Evolutionary conservation across 768 basidiomycete species (phyloP).

Genomic region (Tylopilus subfusipes): DNA sequence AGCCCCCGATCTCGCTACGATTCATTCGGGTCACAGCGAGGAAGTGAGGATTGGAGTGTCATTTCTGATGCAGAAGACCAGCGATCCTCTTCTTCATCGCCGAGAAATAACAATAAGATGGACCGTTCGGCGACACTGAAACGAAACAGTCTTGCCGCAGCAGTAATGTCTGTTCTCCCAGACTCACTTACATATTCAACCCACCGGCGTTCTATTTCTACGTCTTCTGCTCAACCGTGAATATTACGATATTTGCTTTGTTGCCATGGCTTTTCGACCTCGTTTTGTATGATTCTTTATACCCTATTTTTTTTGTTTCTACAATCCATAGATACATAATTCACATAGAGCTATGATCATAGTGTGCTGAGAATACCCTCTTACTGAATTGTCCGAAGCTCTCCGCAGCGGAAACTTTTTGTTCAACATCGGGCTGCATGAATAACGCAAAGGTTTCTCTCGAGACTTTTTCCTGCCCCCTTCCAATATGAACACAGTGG

Average conservation of each 20-base stretch:
- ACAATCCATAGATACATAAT: conserved; percentile 12
- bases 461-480: conserved; percentile 48
- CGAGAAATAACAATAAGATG: conserved; percentile 37
- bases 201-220: conserved; percentile 39
- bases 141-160: conserved; percentile 61
- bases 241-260: not conserved
- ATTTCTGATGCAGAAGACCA: conserved; percentile 73
- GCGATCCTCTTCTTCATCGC: conserved; percentile 53
- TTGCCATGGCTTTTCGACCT: not conserved
- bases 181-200: conserved; percentile 45
- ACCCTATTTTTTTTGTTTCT: conserved; percentile 1
- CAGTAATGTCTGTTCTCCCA: conserved; percentile 59
- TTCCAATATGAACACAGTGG: conserved; percentile 84
- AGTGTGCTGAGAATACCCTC: conserved; percentile 64
- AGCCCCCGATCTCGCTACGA: conserved; percentile 46
- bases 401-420: conserved; percentile 60
- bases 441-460: conserved; percentile 89
- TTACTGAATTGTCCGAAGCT: conserved; percentile 93
- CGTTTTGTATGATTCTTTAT: conserved; percentile 7
- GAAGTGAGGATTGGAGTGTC: conserved; percentile 86
- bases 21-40: conserved; percentile 52
- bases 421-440: conserved; percentile 85
- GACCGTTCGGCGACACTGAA: conserved; percentile 41
- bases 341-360: conserved; percentile 21
- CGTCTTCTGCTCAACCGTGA: conserved; percentile 26